Percentiles rank a stretch among this genome's conserved stretches.
These are phyloP conservation scores for Sonneratia alba DNA, from an alignment of 345 rosid species.

Conservation along the genomic window DNA sequence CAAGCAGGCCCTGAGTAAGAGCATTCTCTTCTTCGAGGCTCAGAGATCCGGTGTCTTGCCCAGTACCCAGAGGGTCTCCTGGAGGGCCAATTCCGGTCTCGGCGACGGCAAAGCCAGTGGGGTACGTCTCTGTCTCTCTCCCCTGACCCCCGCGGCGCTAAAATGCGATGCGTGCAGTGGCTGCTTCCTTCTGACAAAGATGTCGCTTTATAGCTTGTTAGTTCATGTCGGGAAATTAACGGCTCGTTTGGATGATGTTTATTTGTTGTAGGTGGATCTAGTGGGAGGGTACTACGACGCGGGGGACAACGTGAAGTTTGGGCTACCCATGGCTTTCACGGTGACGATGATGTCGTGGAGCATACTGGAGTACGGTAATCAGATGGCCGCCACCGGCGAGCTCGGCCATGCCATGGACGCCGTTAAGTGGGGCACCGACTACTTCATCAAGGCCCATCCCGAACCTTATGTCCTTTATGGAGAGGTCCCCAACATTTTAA, in stretches of 20 bases:
- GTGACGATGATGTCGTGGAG: constrained; percentile 99
- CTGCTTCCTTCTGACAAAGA: neutral
- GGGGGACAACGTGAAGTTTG: constrained; percentile 99
- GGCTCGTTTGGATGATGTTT: neutral
- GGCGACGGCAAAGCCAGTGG: constrained; percentile 94
- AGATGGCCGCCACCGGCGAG: constrained; percentile 64
- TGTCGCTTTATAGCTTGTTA: no score
- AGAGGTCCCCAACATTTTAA: constrained; percentile 33
- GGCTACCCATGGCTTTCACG: constrained; percentile 97
- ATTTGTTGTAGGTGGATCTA: constrained; percentile 62
- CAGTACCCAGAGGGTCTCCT: constrained; percentile 67
- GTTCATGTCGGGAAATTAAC: no score
- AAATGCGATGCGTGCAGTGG: neutral
- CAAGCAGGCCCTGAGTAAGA: constrained; percentile 78
- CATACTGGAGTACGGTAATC: constrained; percentile 78
- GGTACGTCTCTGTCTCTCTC: constrained; percentile 34
- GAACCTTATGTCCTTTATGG: constrained; percentile 87
- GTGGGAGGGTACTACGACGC: constrained; percentile 99
- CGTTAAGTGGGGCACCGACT: constrained; percentile 95
- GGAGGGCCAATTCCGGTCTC: constrained; percentile 92
- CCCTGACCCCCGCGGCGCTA: neutral
- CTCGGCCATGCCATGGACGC: constrained; percentile 83
- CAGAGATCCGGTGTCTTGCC: constrained; percentile 97
- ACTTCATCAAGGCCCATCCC: constrained; percentile 94
- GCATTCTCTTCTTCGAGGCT: constrained; percentile 95